Evolutionary conservation across 2,329 filamentous ascomycete species (phyloP).

Genomic region (Sporothrix curviconia): DNA sequence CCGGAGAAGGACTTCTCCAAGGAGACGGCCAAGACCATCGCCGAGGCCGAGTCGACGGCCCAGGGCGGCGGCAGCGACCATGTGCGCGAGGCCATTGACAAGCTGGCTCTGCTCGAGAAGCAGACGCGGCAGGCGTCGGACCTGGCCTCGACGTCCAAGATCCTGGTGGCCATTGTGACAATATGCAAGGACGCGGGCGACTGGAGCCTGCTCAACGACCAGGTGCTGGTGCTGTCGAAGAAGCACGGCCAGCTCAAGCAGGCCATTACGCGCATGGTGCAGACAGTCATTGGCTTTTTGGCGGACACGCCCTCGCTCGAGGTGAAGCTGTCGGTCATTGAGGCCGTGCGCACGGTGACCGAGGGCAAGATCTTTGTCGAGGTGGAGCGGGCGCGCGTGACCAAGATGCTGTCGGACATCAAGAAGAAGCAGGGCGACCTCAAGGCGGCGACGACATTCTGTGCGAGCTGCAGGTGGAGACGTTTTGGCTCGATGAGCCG

Average conservation of each 20-base stretch:
- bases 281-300: slow-evolving; percentile 88
- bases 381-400: slow-evolving; percentile 92
- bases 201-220: slow-evolving; percentile 93
- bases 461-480: slow-evolving; percentile 97
- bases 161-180: slow-evolving; percentile 82
- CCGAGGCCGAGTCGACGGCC: slow-evolving; percentile 83
- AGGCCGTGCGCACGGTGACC: slow-evolving; percentile 90
- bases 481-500: slow-evolving; percentile 96
- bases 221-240: slow-evolving; percentile 92
- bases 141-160: slow-evolving; percentile 85
- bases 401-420: slow-evolving; percentile 91
- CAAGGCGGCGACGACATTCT: slow-evolving; percentile 82
- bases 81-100: slow-evolving; percentile 83
- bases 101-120: slow-evolving; percentile 87
- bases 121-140: slow-evolving; percentile 97
- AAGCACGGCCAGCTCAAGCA: slow-evolving; percentile 99
- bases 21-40: slow-evolving; percentile 86
- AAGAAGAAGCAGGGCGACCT: slow-evolving; percentile 94
- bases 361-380: slow-evolving; percentile 99
- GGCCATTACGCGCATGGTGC: slow-evolving; percentile 97
- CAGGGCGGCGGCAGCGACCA: slow-evolving; percentile 60
- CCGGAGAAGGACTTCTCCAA: slow-evolving; percentile 99
- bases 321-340: slow-evolving; percentile 87
- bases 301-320: slow-evolving; percentile 78
- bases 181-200: slow-evolving; percentile 89